Evolutionary conservation across 2,329 filamentous ascomycete genomes (phyloP).

Genomic region (Sarocladium kiliense): DNA sequence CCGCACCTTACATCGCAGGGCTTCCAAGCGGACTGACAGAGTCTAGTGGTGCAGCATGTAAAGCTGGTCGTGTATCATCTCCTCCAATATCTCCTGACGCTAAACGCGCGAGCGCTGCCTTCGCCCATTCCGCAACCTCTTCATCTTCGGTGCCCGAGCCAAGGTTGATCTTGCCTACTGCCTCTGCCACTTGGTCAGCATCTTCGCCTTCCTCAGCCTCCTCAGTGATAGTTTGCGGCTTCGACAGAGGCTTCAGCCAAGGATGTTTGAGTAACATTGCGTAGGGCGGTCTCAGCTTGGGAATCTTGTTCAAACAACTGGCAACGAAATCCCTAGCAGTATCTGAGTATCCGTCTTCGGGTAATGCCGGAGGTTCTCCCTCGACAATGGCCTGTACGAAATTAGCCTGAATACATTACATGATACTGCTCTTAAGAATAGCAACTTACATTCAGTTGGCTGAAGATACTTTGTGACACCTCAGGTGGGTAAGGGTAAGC

Average conservation of each 20-base stretch:
- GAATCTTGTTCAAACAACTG: conserved; percentile 87
- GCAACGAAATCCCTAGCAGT: conserved; percentile 81
- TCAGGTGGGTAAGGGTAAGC: conserved; percentile 95
- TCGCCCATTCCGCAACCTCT: conserved; percentile 86
- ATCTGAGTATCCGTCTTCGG: conserved; percentile 70
- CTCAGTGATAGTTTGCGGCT: conserved; percentile 69
- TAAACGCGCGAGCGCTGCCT: conserved; percentile 54
- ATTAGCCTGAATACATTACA: conserved; percentile 4
- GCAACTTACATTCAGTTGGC: conserved; percentile 81
- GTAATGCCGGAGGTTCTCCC: conserved; percentile 88
- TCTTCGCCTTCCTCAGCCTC: conserved; percentile 60
- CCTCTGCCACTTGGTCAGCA: conserved; percentile 36
- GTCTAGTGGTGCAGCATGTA: conserved; percentile 84
- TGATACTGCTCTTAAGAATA: too few species aligned
- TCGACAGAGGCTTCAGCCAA: conserved; percentile 74
- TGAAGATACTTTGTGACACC: conserved; percentile 97
- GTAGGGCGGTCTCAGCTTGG: conserved; percentile 90
- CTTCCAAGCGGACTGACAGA: conserved; percentile 54
- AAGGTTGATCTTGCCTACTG: conserved; percentile 39
- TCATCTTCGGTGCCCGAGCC: conserved; percentile 52
- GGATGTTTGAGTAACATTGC: conserved; percentile 82
- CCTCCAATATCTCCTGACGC: conserved; percentile 46
- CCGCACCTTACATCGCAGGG: conserved; percentile 19
- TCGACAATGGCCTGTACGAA: conserved; percentile 82
- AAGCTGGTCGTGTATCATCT: conserved; percentile 63